A percentile compares a stretch with the other conserved stretches of the same genome.
These are phyloP conservation scores for Cryptococcus amylolentus DNA, from an alignment of 1,284 basidiomycete genomes.

Conservation along the genomic window DNA sequence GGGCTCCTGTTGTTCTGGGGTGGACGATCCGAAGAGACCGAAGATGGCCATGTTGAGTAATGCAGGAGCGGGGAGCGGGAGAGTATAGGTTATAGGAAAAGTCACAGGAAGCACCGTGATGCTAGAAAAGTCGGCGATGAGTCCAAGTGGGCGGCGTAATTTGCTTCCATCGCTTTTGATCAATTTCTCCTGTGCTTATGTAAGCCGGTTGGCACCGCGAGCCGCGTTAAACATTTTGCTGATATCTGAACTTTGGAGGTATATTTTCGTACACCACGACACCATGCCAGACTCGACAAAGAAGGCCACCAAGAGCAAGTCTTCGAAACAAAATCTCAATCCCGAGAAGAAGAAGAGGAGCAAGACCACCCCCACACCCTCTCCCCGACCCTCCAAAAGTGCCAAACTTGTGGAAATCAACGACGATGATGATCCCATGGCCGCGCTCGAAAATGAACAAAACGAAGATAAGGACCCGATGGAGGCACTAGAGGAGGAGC, in stretches of 20 bases:
- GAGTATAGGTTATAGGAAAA: background rate
- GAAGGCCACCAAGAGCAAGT: too few species aligned
- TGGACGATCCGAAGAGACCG: slow-evolving; percentile 33
- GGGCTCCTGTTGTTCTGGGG: slow-evolving; percentile 17
- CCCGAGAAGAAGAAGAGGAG: slow-evolving; percentile 18
- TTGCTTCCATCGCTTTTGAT: background rate
- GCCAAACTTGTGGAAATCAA: slow-evolving; percentile 16
- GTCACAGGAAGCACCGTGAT: background rate
- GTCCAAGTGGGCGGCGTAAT: background rate
- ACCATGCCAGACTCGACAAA: too few species aligned
- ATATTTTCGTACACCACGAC: background rate
- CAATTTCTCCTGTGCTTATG: background rate
- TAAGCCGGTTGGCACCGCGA: too few species aligned
- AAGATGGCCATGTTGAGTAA: slow-evolving; percentile 47
- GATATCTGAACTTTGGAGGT: too few species aligned
- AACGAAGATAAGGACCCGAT: slow-evolving; percentile 19
- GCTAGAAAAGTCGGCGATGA: background rate
- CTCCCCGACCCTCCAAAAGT: slow-evolving; percentile 21
- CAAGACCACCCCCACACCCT: slow-evolving; percentile 5
- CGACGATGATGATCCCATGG: slow-evolving; percentile 23
- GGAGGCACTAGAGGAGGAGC: slow-evolving; percentile 23
- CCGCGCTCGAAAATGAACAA: slow-evolving; percentile 11
- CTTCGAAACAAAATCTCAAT: background rate
- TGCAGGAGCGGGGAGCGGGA: background rate
- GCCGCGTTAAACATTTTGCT: too few species aligned